A percentile compares a stretch with the other conserved stretches of the same genome.
phyloP scores from a whole-genome alignment of 1,139 yeast genomes.

The Suhomyces guaymorum region DNA sequence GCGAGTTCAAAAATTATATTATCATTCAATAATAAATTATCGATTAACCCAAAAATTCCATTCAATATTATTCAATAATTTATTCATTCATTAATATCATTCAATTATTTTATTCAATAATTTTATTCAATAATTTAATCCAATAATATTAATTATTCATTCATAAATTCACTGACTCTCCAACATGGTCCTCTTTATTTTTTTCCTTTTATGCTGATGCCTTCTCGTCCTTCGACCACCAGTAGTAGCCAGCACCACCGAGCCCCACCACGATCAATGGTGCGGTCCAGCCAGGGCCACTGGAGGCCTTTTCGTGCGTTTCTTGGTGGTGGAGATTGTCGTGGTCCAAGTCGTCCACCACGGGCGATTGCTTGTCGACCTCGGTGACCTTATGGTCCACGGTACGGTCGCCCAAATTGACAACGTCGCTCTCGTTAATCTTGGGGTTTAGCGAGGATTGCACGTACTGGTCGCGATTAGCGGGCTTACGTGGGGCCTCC shows the following conservation, averaged over 20 bases:
- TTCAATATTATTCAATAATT: too few relatives aligned
- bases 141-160: too few relatives aligned
- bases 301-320: conserved; percentile 1
- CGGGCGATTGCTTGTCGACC: conserved; percentile 29
- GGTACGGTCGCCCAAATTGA: conserved; percentile 38
- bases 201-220: too few relatives aligned
- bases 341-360: conserved; percentile 45
- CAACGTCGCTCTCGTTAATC: conserved; percentile 40
- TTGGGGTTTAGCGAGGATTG: conserved; percentile 47
- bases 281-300: conserved; percentile 7
- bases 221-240: conserved; percentile 7
- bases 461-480: conserved; percentile 44
- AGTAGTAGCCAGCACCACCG: conserved; percentile 19
- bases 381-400: conserved; percentile 41
- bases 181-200: too few relatives aligned
- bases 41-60: too few relatives aligned
- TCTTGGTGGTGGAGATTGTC: conserved; percentile 23
- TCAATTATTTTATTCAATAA: too few relatives aligned
- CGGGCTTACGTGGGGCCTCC: conserved; percentile 29
- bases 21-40: too few relatives aligned
- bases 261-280: conserved; percentile 17
- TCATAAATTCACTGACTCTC: too few relatives aligned
- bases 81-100: too few relatives aligned
- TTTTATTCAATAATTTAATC: too few relatives aligned
- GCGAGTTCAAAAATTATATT: too few relatives aligned